Percentiles rank a stretch among this genome's conserved stretches.
phyloP scores from a whole-genome alignment of 1,284 basidiomycete genomes.

The Ceratobasidium sp. region DNA sequence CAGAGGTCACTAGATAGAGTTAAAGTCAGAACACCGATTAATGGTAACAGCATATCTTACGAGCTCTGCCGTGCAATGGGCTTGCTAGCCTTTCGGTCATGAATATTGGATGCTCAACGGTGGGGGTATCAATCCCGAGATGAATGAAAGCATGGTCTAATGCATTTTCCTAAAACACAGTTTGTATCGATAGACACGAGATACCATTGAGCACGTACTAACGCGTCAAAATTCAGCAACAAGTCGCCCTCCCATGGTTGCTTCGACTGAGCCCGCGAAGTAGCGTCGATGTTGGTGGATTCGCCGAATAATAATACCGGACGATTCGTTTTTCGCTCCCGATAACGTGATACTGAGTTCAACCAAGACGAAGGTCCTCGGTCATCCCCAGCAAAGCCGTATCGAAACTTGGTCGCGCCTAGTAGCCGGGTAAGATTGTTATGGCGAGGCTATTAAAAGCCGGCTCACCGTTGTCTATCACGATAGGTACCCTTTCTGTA shows the following conservation, averaged over 20 bases:
- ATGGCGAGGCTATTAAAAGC: background rate
- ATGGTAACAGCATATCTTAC: slow-evolving; percentile 64
- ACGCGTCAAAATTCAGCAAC: slow-evolving; percentile 87
- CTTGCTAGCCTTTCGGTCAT: slow-evolving; percentile 96
- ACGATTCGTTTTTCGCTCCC: slow-evolving; percentile 86
- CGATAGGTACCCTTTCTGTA: slow-evolving; percentile 68
- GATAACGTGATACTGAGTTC: slow-evolving; percentile 87
- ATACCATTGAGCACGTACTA: slow-evolving; percentile 71
- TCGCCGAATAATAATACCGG: slow-evolving; percentile 87
- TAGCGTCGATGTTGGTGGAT: slow-evolving; percentile 85
- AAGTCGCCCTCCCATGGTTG: slow-evolving; percentile 93
- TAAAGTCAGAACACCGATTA: slow-evolving; percentile 47
- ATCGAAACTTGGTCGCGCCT: slow-evolving; percentile 86
- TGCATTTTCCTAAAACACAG: slow-evolving; percentile 84
- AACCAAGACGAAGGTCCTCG: slow-evolving; percentile 68
- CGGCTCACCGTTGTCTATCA: slow-evolving; percentile 87
- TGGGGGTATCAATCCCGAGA: slow-evolving; percentile 83
- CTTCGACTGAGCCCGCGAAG: slow-evolving; percentile 80
- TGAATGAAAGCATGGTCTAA: slow-evolving; percentile 93
- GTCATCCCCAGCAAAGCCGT: slow-evolving; percentile 77
- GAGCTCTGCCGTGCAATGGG: slow-evolving; percentile 87
- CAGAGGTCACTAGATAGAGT: slow-evolving; percentile 82
- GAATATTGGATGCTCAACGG: slow-evolving; percentile 90
- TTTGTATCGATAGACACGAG: slow-evolving; percentile 23
- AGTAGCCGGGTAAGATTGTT: slow-evolving; percentile 15